Evolutionary conservation across 1,139 yeast species (phyloP).

Genomic region (Yueomyces sp.): DNA sequence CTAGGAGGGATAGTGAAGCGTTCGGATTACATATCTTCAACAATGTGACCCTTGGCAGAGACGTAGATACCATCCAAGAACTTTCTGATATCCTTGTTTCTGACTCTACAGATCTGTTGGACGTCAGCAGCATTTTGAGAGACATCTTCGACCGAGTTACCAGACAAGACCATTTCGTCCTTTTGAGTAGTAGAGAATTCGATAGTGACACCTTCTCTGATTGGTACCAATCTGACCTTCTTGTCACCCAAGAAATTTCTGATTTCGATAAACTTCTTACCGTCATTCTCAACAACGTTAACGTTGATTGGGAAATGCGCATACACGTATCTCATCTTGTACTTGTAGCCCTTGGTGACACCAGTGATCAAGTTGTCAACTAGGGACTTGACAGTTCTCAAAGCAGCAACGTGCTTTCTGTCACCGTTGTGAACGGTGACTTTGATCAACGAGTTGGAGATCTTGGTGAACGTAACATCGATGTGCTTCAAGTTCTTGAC

Average conservation of each 20-base stretch:
- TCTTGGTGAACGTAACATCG: slow-evolving; percentile 81
- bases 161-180: slow-evolving; percentile 86
- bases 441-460: slow-evolving; percentile 61
- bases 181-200: slow-evolving; percentile 75
- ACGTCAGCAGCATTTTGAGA: slow-evolving; percentile 98
- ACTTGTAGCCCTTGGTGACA: slow-evolving; percentile 98
- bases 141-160: slow-evolving; percentile 96
- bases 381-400: slow-evolving; percentile 96
- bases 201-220: slow-evolving; percentile 80
- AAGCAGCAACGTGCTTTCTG: slow-evolving; percentile 99
- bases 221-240: slow-evolving; percentile 78
- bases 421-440: slow-evolving; percentile 96
- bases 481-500: slow-evolving; percentile 88
- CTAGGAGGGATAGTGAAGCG: too few species aligned
- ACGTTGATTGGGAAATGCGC: slow-evolving; percentile 99
- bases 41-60: slow-evolving; percentile 88
- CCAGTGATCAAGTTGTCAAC: slow-evolving; percentile 92
- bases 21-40: slow-evolving; percentile 25
- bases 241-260: slow-evolving; percentile 99
- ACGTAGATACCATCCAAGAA: slow-evolving; percentile 99
- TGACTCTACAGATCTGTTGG: slow-evolving; percentile 96
- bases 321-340: slow-evolving; percentile 99
- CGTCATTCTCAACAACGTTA: slow-evolving; percentile 68
- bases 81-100: slow-evolving; percentile 99
- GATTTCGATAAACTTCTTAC: slow-evolving; percentile 75